Base-by-base conservation (phyloP, 352 stramenopile genomes). In the Phytophthora citricola region DNA sequence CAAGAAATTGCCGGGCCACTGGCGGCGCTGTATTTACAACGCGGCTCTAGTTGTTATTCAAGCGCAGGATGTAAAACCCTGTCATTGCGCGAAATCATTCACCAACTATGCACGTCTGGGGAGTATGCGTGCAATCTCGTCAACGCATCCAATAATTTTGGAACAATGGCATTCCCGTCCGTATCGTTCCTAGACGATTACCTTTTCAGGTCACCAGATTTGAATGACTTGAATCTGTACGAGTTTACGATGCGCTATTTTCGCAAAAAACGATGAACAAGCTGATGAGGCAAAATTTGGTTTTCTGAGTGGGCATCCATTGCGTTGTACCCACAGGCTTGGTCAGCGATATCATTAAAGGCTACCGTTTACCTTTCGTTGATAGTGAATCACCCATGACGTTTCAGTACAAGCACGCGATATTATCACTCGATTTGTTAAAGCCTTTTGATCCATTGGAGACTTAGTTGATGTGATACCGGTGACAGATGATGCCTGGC, bases 51-150 rank as follows among this genome's bases (percentile, higher is more conserved):
- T 41, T 53, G 36, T 41, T 41, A 17, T n/a, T 41, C 9, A 17
- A 41, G 36, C n/a, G 36, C 12, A 2, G 36, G 4, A 15, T 53
- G 46, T n/a, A 26, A 29, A 11, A 15, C 26, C 5, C 11, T 53
- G 7, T 29, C 46, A 27, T 40, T 53, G 12, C 14, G 27, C 20
- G 46, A 53, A 14, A 53, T 53, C 15, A 53, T 53, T 40, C 46
- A n/a, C 14, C 46, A 53, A n/a, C 12, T 53, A 15, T 53, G 46
- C n/a, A 26, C 26, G 17, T 39, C 27, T 22, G 27, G 20, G 17
- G 46, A 40, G 12, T 40, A 53, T 20, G 22, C 46, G 6, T 51
- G 24, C 26, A 24, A 34, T 36, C 45, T 51, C 38, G 45, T 36
- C 15, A 47, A 47, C 7, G n/a, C 26, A 12, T 47, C n/a, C 41